phyloP scores from a whole-genome alignment of 495 filamentous ascomycete genomes.

The Neurospora hispaniola region DNA sequence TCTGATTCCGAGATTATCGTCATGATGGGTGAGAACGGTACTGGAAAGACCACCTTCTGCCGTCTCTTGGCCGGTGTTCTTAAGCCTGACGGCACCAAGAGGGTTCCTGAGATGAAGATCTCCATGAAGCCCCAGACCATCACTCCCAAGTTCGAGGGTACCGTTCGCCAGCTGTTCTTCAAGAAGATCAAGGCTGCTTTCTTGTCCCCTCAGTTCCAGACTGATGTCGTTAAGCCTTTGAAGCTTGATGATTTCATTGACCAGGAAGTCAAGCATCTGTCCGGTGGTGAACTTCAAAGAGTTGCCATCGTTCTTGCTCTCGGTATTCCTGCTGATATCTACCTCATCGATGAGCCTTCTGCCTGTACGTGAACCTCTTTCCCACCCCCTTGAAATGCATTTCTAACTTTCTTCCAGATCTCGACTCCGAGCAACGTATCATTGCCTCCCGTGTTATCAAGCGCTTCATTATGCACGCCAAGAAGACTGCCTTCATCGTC shows the following conservation, averaged over 20 bases:
- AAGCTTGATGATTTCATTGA: conserved; percentile 98
- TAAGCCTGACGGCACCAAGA: conserved; percentile 68
- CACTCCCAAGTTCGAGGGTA: conserved; percentile 92
- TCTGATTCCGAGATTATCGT: conserved; percentile 98
- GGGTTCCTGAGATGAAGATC: conserved; percentile 87
- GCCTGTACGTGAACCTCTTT: conserved; percentile 15
- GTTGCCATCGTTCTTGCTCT: conserved; percentile 92
- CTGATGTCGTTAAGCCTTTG: conserved; percentile 96
- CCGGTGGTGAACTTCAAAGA: conserved; percentile 97
- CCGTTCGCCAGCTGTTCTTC: conserved; percentile 70
- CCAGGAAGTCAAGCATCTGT: conserved; percentile 97
- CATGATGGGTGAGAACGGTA: conserved; percentile 99
- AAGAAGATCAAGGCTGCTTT: conserved; percentile 91
- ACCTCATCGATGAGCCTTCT: conserved; percentile 78
- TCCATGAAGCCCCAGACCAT: conserved; percentile 99
- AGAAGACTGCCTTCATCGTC: conserved; percentile 98
- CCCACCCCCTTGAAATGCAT: not conserved
- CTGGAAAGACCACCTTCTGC: conserved; percentile 92
- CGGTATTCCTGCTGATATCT: conserved; percentile 94
- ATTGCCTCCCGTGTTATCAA: conserved; percentile 95
- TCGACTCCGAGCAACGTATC: conserved; percentile 98
- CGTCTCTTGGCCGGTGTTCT: conserved; percentile 84
- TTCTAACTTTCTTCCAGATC: conserved; percentile 19
- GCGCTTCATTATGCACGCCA: conserved; percentile 98
- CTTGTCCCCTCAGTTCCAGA: conserved; percentile 95